These are phyloP conservation scores for Colletotrichum navitas DNA, from an alignment of 2,329 filamentous ascomycete species.

Conservation along the genomic window DNA sequence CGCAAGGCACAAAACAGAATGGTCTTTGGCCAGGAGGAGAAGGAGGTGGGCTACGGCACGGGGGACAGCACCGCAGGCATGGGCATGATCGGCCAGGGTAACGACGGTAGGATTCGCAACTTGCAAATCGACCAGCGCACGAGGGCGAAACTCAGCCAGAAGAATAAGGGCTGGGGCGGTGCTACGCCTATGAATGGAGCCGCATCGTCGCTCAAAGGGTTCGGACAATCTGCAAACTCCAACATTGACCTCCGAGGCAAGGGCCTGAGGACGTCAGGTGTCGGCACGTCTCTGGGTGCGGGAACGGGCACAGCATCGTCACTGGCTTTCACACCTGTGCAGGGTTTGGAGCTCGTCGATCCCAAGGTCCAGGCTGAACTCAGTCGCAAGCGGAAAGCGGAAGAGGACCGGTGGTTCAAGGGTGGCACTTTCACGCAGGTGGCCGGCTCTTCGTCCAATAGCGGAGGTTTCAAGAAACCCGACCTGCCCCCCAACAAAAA, in stretches of 20 bases:
- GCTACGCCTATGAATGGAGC: slow-evolving; percentile 74
- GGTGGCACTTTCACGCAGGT: slow-evolving; percentile 97
- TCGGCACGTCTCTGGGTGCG: slow-evolving; percentile 75
- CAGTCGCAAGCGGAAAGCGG: slow-evolving; percentile 89
- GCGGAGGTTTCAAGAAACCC: slow-evolving; percentile 83
- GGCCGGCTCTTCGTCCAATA: slow-evolving; percentile 65
- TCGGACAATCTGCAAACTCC: slow-evolving; percentile 73
- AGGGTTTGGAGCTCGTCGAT: slow-evolving; percentile 94
- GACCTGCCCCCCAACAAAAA: slow-evolving; percentile 80
- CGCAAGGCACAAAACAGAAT: slow-evolving; percentile 96
- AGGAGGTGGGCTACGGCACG: slow-evolving; percentile 89
- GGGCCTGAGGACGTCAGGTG: slow-evolving; percentile 84
- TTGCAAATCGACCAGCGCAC: slow-evolving; percentile 94
- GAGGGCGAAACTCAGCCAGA: slow-evolving; percentile 91
- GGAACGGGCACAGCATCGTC: slow-evolving; percentile 79
- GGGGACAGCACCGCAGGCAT: slow-evolving; percentile 88
- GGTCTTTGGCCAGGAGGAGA: slow-evolving; percentile 95
- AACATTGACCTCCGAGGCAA: slow-evolving; percentile 80
- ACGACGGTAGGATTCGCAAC: slow-evolving; percentile 89
- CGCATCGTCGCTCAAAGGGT: slow-evolving; percentile 85
- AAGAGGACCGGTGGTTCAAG: slow-evolving; percentile 97
- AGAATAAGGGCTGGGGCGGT: slow-evolving; percentile 94
- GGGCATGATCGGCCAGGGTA: slow-evolving; percentile 93
- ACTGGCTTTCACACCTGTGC: slow-evolving; percentile 93
- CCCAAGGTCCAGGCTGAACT: slow-evolving; percentile 91